A percentile compares a stretch with the other conserved stretches of the same genome.
These are phyloP conservation scores for Candida berthetii DNA, from an alignment of 805 yeast genomes.

Conservation along the genomic window DNA sequence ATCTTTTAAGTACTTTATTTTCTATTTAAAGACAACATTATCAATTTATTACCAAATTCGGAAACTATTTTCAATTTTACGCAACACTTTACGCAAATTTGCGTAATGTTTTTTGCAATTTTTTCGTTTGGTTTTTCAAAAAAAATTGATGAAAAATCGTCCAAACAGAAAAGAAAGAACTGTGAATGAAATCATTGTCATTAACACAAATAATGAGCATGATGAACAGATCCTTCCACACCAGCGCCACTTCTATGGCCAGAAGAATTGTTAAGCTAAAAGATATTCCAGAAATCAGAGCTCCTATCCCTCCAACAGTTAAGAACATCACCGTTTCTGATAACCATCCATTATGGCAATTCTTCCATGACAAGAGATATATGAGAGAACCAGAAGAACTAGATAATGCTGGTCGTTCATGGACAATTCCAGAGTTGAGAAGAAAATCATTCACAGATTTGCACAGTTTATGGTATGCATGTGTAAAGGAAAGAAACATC, in stretches of 20 bases:
- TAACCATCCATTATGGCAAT: conserved; percentile 94
- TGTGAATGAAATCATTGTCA: no score
- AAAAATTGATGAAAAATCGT: neutral
- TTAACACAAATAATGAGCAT: neutral
- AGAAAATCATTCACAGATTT: conserved; percentile 88
- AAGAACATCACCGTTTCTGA: conserved; percentile 66
- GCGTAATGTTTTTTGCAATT: neutral
- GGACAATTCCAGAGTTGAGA: conserved; percentile 87
- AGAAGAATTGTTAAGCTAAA: neutral
- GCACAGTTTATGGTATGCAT: conserved; percentile 86
- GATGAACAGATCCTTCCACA: neutral
- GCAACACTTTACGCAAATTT: no score
- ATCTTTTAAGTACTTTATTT: no score
- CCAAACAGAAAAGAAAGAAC: neutral
- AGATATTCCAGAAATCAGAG: conserved; percentile 39
- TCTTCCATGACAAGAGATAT: conserved; percentile 61
- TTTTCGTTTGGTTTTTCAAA: conserved; percentile 17
- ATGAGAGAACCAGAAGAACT: conserved; percentile 54
- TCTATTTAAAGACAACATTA: no score
- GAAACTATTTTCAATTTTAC: no score
- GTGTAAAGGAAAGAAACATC: conserved; percentile 76
- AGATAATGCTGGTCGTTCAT: conserved; percentile 57
- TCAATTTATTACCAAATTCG: no score
- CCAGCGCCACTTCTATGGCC: neutral
- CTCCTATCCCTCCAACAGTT: conserved; percentile 83